Evolutionary conservation across 495 filamentous ascomycete species (phyloP), one percentile per base, ranked within the genome.

Genomic region (Xylaria longipes): DNA sequence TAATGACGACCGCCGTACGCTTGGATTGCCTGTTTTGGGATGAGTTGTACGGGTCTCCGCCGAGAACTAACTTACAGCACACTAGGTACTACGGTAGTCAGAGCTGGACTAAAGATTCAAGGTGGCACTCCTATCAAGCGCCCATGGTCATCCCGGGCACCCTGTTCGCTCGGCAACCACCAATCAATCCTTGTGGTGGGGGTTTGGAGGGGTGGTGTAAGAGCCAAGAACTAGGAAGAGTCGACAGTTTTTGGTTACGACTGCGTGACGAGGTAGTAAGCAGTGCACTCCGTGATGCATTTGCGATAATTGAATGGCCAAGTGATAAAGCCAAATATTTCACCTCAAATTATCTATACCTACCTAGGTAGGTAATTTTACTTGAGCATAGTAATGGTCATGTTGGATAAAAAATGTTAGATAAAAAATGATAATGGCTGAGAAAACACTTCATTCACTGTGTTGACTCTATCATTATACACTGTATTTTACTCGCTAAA

Each of bases 111-210:
- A 8, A 8, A 37, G 33, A 60, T 37, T 60, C 25, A 60, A 60
- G 57, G 57, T 60, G 57, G 57, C 33, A 60, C 57, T 60, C 57
- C 57, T 35, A 37, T 60, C 57, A 37, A 35, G 31, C n/a, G 57
- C 57, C 6, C 57, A 12, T 60, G 5, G 39, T 3, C 27, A 33
- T 33, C 63, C 41, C 3, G 12, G 22, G 14, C 52, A 68, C 56
- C 60, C 65, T 78, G 74, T 77, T 78, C 75, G 76, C 76, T 75
- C 72, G 73, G 76, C 76, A 78, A 78, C 76, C 60, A 65, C 64
- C 58, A 50, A 56, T 46, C 17, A 45, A 68, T 2, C 22, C 22
- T 11, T 65, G 37, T 65, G 62, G 72, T 72, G 71, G 72, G 75
- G 72, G 25, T 45, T 52, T 66, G 73, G 73, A 72, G 71, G 73